Evolutionary conservation across 1,139 yeast species (phyloP).

Genomic region (Kluyveromyces sp.): DNA sequence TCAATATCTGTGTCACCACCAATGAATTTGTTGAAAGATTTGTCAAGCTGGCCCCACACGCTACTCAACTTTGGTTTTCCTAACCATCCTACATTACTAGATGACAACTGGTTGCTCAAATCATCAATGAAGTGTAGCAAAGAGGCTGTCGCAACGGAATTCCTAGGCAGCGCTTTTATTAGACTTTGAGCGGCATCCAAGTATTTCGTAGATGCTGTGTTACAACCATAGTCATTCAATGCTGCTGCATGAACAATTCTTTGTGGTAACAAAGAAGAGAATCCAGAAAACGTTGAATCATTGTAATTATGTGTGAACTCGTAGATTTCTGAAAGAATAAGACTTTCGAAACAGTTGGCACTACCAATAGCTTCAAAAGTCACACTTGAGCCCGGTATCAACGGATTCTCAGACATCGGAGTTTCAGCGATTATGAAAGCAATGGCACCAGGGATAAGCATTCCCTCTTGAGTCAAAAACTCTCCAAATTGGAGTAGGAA

Average conservation of each 20-base stretch:
- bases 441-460: slow-evolving; percentile 38
- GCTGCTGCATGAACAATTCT: slow-evolving; percentile 29
- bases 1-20: slow-evolving; percentile 75
- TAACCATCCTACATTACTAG: slow-evolving; percentile 35
- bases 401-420: slow-evolving; percentile 34
- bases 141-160: slow-evolving; percentile 17
- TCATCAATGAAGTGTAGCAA: slow-evolving; percentile 20
- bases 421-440: slow-evolving; percentile 46
- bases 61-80: slow-evolving; percentile 74
- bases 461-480: slow-evolving; percentile 38
- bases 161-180: slow-evolving; percentile 22
- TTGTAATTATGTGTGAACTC: slow-evolving; percentile 38
- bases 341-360: slow-evolving; percentile 23
- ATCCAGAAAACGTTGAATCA: slow-evolving; percentile 21
- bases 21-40: slow-evolving; percentile 73
- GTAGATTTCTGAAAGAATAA: slow-evolving; percentile 49
- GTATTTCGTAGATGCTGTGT: slow-evolving; percentile 27
- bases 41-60: slow-evolving; percentile 82
- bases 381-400: slow-evolving; percentile 20
- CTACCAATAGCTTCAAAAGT: slow-evolving; percentile 24
- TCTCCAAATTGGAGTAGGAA: slow-evolving; percentile 52
- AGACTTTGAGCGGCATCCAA: slow-evolving; percentile 20
- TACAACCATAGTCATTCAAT: slow-evolving; percentile 26
- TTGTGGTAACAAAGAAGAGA: slow-evolving; percentile 20
- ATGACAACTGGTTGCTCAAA: slow-evolving; percentile 22